Conservation (phyloP, 2,329 filamentous ascomycete species). For the Fusarium lateritium region DNA sequence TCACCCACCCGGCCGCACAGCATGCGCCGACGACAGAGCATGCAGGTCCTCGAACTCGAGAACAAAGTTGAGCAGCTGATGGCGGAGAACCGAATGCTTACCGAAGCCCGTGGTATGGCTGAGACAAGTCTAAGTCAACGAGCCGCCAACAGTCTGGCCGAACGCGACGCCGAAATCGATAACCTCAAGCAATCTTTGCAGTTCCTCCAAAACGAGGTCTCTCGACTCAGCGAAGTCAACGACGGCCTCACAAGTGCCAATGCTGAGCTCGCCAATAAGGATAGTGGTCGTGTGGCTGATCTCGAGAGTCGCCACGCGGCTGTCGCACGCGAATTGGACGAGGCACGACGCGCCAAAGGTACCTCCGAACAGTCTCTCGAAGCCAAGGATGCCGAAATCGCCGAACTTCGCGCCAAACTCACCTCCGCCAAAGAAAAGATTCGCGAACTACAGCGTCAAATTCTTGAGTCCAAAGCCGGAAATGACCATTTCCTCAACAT, state of each 20-base stretch:
- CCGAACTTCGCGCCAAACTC: slow-evolving; percentile 82
- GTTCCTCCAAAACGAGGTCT: slow-evolving; percentile 85
- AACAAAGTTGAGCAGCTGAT: slow-evolving; percentile 85
- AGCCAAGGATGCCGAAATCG: slow-evolving; percentile 88
- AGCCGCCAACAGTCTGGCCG: slow-evolving; percentile 78
- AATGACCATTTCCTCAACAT: slow-evolving; percentile 83
- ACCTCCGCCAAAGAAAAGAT: slow-evolving; percentile 78
- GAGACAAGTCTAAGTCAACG: slow-evolving; percentile 77
- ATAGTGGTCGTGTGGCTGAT: slow-evolving; percentile 77
- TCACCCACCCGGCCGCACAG: slow-evolving; percentile 95
- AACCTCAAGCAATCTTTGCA: slow-evolving; percentile 83
- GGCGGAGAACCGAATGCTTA: slow-evolving; percentile 85
- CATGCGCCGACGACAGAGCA: slow-evolving; percentile 96
- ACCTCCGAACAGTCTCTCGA: slow-evolving; percentile 76
- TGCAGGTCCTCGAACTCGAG: slow-evolving; percentile 96
- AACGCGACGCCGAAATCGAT: slow-evolving; percentile 90
- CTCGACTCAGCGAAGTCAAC: slow-evolving; percentile 86
- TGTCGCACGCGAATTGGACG: slow-evolving; percentile 77
- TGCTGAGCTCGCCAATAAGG: slow-evolving; percentile 80
- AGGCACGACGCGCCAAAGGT: slow-evolving; percentile 74
- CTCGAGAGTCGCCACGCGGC: slow-evolving; percentile 78
- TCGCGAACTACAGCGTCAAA: slow-evolving; percentile 65
- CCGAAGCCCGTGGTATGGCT: slow-evolving; percentile 78
- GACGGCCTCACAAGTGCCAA: slow-evolving; percentile 84
- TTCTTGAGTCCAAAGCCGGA: slow-evolving; percentile 70